Conservation (phyloP, 2,329 filamentous ascomycete species). For the Hymenoscyphus occultus region DNA sequence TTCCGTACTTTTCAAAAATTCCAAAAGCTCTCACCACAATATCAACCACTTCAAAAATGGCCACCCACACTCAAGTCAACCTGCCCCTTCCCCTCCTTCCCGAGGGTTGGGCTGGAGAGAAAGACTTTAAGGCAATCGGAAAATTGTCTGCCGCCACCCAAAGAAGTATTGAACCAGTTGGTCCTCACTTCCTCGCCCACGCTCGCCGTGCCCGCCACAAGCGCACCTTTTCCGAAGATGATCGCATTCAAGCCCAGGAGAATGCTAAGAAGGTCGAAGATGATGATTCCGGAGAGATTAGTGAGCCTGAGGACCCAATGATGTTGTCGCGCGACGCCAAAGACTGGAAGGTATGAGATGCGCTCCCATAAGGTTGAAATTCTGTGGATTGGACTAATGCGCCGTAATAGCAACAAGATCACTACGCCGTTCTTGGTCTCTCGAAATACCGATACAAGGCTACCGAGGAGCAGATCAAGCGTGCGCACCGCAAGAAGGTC, state of each 20-base stretch:
- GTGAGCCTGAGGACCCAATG: slow-evolving; percentile 88
- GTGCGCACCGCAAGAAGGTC: slow-evolving; percentile 98
- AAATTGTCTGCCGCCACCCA: slow-evolving; percentile 73
- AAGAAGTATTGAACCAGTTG: slow-evolving; percentile 91
- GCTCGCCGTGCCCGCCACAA: slow-evolving; percentile 93
- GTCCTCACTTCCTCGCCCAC: slow-evolving; percentile 96
- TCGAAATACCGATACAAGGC: slow-evolving; percentile 90
- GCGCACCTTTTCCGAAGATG: slow-evolving; percentile 97
- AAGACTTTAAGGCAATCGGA: slow-evolving; percentile 85
- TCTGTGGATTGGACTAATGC: slow-evolving; percentile 18
- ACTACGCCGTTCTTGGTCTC: slow-evolving; percentile 93
- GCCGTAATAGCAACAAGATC: slow-evolving; percentile 73
- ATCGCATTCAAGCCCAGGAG: slow-evolving; percentile 92
- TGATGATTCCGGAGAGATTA: slow-evolving; percentile 84
- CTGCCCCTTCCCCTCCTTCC: slow-evolving; percentile 73
- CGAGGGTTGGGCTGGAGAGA: slow-evolving; percentile 78
- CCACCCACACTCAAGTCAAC: slow-evolving; percentile 41
- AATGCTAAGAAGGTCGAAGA: slow-evolving; percentile 95
- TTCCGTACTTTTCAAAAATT: background rate
- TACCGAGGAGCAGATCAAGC: slow-evolving; percentile 98
- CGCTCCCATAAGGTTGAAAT: background rate
- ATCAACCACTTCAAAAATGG: slow-evolving; percentile 22
- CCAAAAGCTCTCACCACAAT: background rate
- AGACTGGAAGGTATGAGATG: slow-evolving; percentile 85
- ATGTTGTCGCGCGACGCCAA: slow-evolving; percentile 93